Evolutionary conservation across 305 asterid genomes (phyloP), one percentile per base, ranked within the genome.

Genomic region (Fraxinus paxiana): DNA sequence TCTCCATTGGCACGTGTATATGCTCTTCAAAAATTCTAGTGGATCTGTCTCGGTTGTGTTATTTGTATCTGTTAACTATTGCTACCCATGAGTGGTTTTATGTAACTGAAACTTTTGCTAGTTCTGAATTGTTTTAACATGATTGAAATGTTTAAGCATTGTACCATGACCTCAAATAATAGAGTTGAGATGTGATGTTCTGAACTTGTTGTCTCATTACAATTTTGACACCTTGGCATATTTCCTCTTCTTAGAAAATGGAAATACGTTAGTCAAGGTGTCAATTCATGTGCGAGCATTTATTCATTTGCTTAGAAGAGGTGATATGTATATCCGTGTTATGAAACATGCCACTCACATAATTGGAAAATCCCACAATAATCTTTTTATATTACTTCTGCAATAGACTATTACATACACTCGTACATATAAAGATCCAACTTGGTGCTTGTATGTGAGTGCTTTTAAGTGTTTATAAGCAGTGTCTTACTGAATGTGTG

Each of bases 71-170:
- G 35, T 26, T 13, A 69, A 28, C 22, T 4, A 69, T 13, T 1
- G 74, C 38, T 69, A 10, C 20, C 38, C 74, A 69, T 15, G 74
- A 28, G 17, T 69, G 73, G 37, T 67, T 4, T 65, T 65, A 65
- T 2, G 6, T 65, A 1, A 65, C 30, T 65, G 37, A 26, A 65
- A 26, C 28, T 65, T 26, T 10, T 26, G 35, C n/a, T 26, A 4
- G 35, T 65, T 12, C 35, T 65, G 35, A 26, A 30, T 12, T 33
- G 73, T 13, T 59, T 59, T 59, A 1, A 12, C 38, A 67, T 67
- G 6, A 28, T 67, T 24, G 37, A 84, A 63, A 84, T 78, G 79
- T 83, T 63, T 77, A 51, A 46, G 70, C 77, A 76, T n/a, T 8
- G 34, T 22, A 24, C 33, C 12, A 22, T 18, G 28, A 59, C 30